Evolutionary conservation across 257 asterid species (phyloP).

Genomic region (Lantana camara): DNA sequence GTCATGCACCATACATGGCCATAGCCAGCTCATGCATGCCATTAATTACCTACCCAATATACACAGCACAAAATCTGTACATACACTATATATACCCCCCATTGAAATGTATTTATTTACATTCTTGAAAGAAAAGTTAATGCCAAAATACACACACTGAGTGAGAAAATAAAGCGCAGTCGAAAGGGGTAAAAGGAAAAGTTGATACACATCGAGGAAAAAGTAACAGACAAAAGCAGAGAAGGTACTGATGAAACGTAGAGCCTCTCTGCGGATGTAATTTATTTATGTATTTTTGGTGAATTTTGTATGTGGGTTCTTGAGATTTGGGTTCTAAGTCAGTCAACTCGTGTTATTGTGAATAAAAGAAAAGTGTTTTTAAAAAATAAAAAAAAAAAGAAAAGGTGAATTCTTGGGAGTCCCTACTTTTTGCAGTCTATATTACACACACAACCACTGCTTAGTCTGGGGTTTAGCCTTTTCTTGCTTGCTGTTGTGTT

Average conservation of each 20-base stretch:
- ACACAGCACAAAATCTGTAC: constrained; percentile 22
- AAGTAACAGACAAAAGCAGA: constrained; percentile 13
- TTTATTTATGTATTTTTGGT: neutral
- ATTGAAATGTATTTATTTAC: no score
- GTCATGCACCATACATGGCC: constrained; percentile 32
- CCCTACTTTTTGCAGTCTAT: constrained; percentile 24
- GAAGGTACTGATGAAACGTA: constrained; percentile 28
- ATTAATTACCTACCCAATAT: constrained; percentile 16
- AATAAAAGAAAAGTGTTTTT: constrained; percentile 16
- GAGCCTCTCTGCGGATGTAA: constrained; percentile 13
- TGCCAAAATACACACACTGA: constrained; percentile 14
- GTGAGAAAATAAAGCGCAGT: neutral
- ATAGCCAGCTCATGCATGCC: constrained; percentile 46
- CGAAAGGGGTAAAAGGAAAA: constrained; percentile 5
- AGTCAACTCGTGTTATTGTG: constrained; percentile 21
- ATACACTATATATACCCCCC: constrained; percentile 16
- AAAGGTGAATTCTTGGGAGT: neutral
- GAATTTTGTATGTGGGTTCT: neutral
- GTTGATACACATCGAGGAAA: neutral
- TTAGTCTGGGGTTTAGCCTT: neutral
- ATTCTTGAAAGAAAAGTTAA: constrained; percentile 41
- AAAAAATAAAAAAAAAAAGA: no score
- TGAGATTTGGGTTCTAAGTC: constrained; percentile 50
- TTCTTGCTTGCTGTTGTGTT: constrained; percentile 14
- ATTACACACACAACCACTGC: constrained; percentile 22